These are phyloP conservation scores for Coemansia sp. DNA, from an alignment of 192 early-diverging fungal species.

Conservation along the genomic window DNA sequence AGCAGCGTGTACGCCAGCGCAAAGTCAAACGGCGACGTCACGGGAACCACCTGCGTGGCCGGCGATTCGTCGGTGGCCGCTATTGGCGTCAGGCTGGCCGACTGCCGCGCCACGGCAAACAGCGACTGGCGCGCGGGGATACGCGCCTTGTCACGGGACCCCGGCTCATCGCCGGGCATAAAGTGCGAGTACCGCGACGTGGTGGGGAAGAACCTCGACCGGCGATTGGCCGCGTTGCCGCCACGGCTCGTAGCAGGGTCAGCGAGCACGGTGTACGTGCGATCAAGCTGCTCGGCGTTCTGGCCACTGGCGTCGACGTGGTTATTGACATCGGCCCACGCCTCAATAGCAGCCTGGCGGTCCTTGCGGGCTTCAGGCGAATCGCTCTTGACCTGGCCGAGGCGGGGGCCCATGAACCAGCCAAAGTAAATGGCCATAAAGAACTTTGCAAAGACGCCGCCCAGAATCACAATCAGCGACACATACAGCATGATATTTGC, in stretches of 20 bases:
- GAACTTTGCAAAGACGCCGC: conserved; percentile 70
- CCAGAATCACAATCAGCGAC: conserved; percentile 69
- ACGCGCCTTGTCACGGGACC: conserved; percentile 43
- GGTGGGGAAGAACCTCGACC: conserved; percentile 54
- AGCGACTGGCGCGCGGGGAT: conserved; percentile 34
- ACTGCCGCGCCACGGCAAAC: conserved; percentile 16
- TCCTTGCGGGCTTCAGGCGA: conserved; percentile 68
- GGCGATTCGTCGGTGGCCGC: neutral
- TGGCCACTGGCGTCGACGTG: conserved; percentile 25
- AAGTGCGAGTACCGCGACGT: conserved; percentile 56
- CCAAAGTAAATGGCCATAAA: conserved; percentile 60
- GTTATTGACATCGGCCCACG: conserved; percentile 72
- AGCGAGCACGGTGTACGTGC: conserved; percentile 46
- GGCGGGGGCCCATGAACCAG: conserved; percentile 70
- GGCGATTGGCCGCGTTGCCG: conserved; percentile 23
- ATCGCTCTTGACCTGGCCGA: conserved; percentile 72
- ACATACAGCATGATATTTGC: conserved; percentile 60
- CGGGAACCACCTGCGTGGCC: conserved; percentile 2
- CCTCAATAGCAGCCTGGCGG: conserved; percentile 70
- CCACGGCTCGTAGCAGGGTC: conserved; percentile 12
- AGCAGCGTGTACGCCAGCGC: conserved; percentile 74
- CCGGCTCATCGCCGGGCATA: conserved; percentile 56
- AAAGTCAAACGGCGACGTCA: conserved; percentile 49
- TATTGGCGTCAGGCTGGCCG: neutral
- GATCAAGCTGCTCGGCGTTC: conserved; percentile 43